Evolutionary conservation across 2,329 filamentous ascomycete species (phyloP), one percentile per base, ranked within the genome.

Genomic region (Bimuria novae-zelandiae): DNA sequence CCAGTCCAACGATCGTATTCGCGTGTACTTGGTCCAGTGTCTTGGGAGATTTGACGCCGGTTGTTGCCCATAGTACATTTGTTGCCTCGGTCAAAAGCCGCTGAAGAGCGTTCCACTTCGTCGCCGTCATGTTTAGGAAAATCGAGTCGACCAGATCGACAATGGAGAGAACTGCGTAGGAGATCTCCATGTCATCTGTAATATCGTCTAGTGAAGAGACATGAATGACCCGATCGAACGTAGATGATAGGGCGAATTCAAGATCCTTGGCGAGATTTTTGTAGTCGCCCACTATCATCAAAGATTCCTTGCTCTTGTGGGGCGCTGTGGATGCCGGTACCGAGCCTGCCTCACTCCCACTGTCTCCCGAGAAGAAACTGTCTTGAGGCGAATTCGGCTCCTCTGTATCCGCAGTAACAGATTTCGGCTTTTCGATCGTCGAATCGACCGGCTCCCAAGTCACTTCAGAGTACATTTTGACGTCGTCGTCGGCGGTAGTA

Each of bases 51-150:
- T 30, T 49, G n/a, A 21, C 21, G 11, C 46, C 56, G 8, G 12
- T 42, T 7, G 52, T 59, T 4, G 55, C 37, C 56, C 54, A 59
- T n/a, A 54, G 78, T 16, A 59, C 4, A 32, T 51, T 27, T 11
- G 16, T 53, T 36, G 53, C 41, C 16, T 53, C 32, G 39, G 8
- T 8, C n/a, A 59, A 49, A 1, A 56, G 39, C 19, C 47, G 42
- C 25, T 54, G 50, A 14, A 54, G 19, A 27, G 33, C 44, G 7
- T 19, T 21, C n/a, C 37, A 50, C 29, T 39, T 48, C 5, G 12
- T 17, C 11, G 25, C 7, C 17, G 37, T 42, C 49, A 54, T 49
- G 19, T 49, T 42, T 22, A 40, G 6, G 25, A 59, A 57, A 2
- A 55, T n/a, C 1, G 54, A 48, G 16, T 50, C 19, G 11, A 54